phyloP scores from a whole-genome alignment of 495 filamentous ascomycete species.

The Polyplosphaeria fusca region DNA sequence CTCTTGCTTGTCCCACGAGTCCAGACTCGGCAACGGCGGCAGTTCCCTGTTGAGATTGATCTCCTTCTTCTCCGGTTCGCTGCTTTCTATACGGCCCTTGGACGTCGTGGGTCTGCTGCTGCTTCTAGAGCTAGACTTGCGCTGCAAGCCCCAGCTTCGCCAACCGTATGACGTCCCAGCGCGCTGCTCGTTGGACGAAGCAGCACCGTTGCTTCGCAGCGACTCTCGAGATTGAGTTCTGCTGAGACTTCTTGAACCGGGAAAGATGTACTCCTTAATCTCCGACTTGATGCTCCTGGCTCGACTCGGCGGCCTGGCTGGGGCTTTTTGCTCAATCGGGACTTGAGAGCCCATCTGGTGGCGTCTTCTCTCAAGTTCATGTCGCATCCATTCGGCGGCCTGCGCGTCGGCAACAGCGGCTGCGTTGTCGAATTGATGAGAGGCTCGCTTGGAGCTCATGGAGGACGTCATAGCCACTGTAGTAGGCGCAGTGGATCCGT shows the following conservation, averaged over 20 bases:
- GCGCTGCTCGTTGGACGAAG: slow-evolving; percentile 5
- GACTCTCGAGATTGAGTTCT: slow-evolving; percentile 23
- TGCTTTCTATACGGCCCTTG: slow-evolving; percentile 22
- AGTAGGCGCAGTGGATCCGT: slow-evolving; percentile 41
- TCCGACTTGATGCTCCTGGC: slow-evolving; percentile 32
- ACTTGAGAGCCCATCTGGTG: slow-evolving; percentile 18
- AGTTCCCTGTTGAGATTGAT: slow-evolving; percentile 45
- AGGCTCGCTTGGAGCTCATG: slow-evolving; percentile 39
- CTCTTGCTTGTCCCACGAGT: slow-evolving; percentile 36
- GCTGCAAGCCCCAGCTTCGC: slow-evolving; percentile 36
- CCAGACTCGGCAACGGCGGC: slow-evolving; percentile 43
- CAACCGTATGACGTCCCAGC: slow-evolving; percentile 28
- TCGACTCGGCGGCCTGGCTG: slow-evolving; percentile 27
- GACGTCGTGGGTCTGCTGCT: slow-evolving; percentile 27
- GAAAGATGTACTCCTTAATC: slow-evolving; percentile 38
- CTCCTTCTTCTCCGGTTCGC: slow-evolving; percentile 26
- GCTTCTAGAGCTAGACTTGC: slow-evolving; percentile 31
- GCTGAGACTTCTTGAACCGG: slow-evolving; percentile 23
- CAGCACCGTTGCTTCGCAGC: neutral
- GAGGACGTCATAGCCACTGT: slow-evolving; percentile 38
- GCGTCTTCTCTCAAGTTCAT: slow-evolving; percentile 37
- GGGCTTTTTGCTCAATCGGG: slow-evolving; percentile 4
- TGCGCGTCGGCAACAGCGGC: slow-evolving; percentile 31
- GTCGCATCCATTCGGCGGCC: slow-evolving; percentile 39
- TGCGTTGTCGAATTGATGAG: slow-evolving; percentile 26